These are phyloP conservation scores for Solanum corneliomulleri DNA, from an alignment of 257 asterid species.

Conservation along the genomic window DNA sequence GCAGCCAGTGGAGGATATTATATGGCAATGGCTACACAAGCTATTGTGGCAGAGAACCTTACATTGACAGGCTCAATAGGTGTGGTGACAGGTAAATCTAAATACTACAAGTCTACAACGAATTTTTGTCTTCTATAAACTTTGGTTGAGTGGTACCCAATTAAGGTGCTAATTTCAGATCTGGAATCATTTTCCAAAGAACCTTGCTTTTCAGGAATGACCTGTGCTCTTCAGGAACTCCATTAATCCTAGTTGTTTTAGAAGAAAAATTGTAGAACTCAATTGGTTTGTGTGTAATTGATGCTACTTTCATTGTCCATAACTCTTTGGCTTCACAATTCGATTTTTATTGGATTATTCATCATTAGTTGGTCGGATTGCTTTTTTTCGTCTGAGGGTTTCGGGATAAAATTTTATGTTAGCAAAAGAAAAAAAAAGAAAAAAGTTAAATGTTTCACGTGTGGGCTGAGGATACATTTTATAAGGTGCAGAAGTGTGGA, in stretches of 20 bases:
- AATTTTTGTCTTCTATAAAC: background rate
- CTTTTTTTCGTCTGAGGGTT: background rate
- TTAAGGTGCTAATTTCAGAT: background rate
- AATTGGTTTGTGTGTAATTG: background rate
- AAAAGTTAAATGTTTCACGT: background rate
- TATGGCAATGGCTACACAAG: constrained; percentile 89
- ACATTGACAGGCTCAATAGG: constrained; percentile 97
- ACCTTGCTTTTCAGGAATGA: background rate
- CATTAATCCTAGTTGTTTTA: background rate
- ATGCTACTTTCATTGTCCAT: background rate
- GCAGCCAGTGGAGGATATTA: constrained; percentile 99
- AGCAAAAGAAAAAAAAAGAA: background rate
- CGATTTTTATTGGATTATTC: background rate
- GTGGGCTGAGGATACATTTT: background rate
- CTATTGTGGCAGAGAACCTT: constrained; percentile 86
- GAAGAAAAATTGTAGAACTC: background rate
- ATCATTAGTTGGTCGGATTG: background rate
- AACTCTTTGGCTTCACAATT: background rate
- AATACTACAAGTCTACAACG: background rate
- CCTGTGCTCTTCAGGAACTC: background rate
- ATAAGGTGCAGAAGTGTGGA: background rate
- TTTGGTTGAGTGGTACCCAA: background rate
- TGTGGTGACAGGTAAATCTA: constrained; percentile 76
- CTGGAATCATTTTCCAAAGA: background rate
- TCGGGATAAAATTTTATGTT: background rate